phyloP scores from a whole-genome alignment of 2,329 filamentous ascomycete species.

The Talaromyces sp. region DNA sequence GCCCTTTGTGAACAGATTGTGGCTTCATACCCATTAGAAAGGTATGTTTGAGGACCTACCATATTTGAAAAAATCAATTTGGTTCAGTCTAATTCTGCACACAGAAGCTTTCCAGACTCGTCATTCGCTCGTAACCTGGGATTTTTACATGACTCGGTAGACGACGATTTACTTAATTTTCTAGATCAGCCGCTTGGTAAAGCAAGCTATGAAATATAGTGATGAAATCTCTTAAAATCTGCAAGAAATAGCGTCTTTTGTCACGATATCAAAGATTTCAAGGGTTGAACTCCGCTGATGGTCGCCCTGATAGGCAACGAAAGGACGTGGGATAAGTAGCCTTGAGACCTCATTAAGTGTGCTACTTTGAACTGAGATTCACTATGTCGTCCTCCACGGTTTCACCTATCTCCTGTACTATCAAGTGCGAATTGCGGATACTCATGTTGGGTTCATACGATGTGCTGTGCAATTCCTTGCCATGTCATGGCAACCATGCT shows the following conservation, averaged over 20 bases:
- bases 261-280: neutral
- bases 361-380: neutral
- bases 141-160: neutral
- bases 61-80: neutral
- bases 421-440: conserved; percentile 5
- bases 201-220: neutral
- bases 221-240: neutral
- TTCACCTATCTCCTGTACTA: conserved; percentile 18
- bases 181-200: neutral
- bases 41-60: neutral
- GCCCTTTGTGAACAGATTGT: conserved; percentile 6
- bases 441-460: conserved; percentile 22
- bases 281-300: neutral
- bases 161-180: neutral
- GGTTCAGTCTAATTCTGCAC: neutral
- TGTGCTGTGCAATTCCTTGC: conserved; percentile 24
- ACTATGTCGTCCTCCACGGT: conserved; percentile 3
- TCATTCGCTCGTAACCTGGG: conserved; percentile 5
- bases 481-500: conserved; percentile 24
- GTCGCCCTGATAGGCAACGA: neutral
- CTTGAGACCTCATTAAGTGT: neutral
- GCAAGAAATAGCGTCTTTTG: neutral
- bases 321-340: neutral
- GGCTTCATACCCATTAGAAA: neutral
- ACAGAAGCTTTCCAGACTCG: neutral